phyloP scores from a whole-genome alignment of 495 filamentous ascomycete species.

The Neurospora sp. region DNA sequence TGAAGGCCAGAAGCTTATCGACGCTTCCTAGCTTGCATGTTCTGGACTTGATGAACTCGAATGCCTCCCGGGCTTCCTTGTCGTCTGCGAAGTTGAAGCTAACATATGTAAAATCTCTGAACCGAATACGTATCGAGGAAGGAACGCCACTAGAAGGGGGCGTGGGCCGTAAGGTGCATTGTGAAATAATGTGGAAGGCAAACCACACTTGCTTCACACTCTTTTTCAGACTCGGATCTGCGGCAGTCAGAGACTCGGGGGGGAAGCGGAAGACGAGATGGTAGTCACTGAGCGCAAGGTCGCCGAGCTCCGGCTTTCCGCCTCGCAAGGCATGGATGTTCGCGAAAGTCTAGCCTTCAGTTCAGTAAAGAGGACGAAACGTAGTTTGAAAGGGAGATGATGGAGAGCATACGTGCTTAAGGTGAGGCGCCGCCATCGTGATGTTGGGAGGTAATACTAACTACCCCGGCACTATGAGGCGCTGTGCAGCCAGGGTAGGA shows the following conservation, averaged over 20 bases:
- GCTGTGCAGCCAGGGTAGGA: neutral
- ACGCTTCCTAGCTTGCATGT: slow-evolving; percentile 76
- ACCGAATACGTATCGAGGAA: slow-evolving; percentile 78
- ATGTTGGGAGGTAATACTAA: neutral
- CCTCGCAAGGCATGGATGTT: slow-evolving; percentile 34
- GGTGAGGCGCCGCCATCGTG: slow-evolving; percentile 23
- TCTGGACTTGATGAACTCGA: slow-evolving; percentile 72
- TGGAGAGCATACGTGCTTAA: slow-evolving; percentile 18
- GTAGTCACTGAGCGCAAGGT: slow-evolving; percentile 34
- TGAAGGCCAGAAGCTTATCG: slow-evolving; percentile 88
- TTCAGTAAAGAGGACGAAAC: slow-evolving; percentile 14
- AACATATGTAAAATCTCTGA: slow-evolving; percentile 86
- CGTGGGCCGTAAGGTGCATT: slow-evolving; percentile 60
- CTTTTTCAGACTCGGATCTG: slow-evolving; percentile 34
- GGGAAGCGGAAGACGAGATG: slow-evolving; percentile 30
- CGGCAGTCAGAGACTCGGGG: slow-evolving; percentile 16
- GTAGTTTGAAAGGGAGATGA: neutral
- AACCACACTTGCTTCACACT: slow-evolving; percentile 68
- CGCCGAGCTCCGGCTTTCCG: slow-evolving; percentile 31
- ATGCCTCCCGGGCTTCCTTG: slow-evolving; percentile 69
- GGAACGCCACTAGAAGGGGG: slow-evolving; percentile 59
- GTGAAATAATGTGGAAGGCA: slow-evolving; percentile 81
- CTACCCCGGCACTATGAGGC: neutral
- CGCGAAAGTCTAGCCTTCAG: slow-evolving; percentile 18
- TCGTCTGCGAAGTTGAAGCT: slow-evolving; percentile 81